Conservation (phyloP, 352 stramenopile species). For the Globisporangium rhizosaccharum region DNA sequence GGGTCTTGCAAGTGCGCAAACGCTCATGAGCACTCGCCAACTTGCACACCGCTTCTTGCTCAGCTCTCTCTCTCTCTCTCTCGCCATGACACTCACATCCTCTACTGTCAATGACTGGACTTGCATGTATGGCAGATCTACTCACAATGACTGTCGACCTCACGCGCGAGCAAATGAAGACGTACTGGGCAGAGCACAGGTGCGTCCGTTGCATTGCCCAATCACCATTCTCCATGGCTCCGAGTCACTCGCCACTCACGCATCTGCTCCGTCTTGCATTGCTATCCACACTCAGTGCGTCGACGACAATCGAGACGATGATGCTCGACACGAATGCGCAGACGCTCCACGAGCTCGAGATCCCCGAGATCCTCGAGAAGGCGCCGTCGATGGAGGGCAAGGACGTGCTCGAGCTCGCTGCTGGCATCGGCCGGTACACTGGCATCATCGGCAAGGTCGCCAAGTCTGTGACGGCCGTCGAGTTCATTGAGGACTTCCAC, state of each 20-base stretch:
- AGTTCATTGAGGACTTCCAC: slow-evolving; percentile 81
- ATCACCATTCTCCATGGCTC: not conserved
- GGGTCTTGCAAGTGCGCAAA: not conserved
- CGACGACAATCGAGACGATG: slow-evolving; percentile 73
- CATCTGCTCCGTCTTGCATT: not conserved
- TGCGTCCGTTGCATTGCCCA: slow-evolving; percentile 2
- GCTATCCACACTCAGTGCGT: not conserved
- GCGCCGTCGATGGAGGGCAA: slow-evolving; percentile 49
- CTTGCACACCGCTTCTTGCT: no score
- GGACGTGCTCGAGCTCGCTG: slow-evolving; percentile 61
- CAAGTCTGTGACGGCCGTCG: slow-evolving; percentile 55
- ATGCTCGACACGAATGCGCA: slow-evolving; percentile 83
- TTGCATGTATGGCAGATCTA: not conserved
- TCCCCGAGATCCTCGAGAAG: slow-evolving; percentile 72
- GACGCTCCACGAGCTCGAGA: slow-evolving; percentile 66
- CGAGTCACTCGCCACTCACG: slow-evolving; percentile 4
- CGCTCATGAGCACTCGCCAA: no score
- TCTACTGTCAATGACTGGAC: not conserved
- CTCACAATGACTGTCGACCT: slow-evolving; percentile 42
- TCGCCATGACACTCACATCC: not conserved
- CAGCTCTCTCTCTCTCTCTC: no score
- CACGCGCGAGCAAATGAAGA: slow-evolving; percentile 72
- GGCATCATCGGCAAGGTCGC: slow-evolving; percentile 39
- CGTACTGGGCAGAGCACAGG: slow-evolving; percentile 77
- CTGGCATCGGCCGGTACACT: slow-evolving; percentile 68